Evolutionary conservation across 176 grass and related monocot species (phyloP), one percentile per base, ranked within the genome.

Genomic region (Tillandsia leiboldiana): DNA sequence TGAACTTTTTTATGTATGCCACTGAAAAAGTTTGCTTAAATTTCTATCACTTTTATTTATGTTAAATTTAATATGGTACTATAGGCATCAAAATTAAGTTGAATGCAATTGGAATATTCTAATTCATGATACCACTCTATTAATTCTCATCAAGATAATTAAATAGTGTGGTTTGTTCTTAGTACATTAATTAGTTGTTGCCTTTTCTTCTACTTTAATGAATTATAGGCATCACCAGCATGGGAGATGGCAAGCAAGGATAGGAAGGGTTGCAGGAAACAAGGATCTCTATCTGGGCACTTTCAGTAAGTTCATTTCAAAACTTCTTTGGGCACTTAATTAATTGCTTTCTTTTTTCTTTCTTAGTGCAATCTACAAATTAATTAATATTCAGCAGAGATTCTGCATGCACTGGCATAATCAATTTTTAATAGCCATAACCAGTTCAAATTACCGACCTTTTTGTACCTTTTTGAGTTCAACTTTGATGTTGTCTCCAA

Each of bases 171-270:
- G 33, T 7, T 24, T 1, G 1, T 42, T 42, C 33, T 42, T 42
- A 42, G 33, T 42, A 6, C 33, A 42, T 42, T 42, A 42, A 42
- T 42, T 42, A 6, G 4, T 6, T 42, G 33, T 42, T 42, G 33
- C 33, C 7, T 42, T 6, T 42, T 42, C 4, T 42, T 42, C 33
- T 42, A 42, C 48, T 17, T 50, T 69, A 51, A 64, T 79, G 1
- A 51, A 42, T 65, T 61, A 48, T 72, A 91, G 89, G 47, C 89
- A 92, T 77, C 89, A 92, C 23, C 89, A 92, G 70, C 89, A 92
- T 85, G 89, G 89, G 51, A 88, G 89, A 70, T 92, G 89, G 89
- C 89, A 92, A 81, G 89, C 89, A 75, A 79, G 89, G 54, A 92
- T 92, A 49, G 89, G 89, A 11, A 82, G 89, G 82, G 89, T 92